Percentiles rank a stretch among this genome's conserved stretches.
Evolutionary conservation across 2,329 filamentous ascomycete genomes (phyloP).

Genomic region (Aspergillus sp.): DNA sequence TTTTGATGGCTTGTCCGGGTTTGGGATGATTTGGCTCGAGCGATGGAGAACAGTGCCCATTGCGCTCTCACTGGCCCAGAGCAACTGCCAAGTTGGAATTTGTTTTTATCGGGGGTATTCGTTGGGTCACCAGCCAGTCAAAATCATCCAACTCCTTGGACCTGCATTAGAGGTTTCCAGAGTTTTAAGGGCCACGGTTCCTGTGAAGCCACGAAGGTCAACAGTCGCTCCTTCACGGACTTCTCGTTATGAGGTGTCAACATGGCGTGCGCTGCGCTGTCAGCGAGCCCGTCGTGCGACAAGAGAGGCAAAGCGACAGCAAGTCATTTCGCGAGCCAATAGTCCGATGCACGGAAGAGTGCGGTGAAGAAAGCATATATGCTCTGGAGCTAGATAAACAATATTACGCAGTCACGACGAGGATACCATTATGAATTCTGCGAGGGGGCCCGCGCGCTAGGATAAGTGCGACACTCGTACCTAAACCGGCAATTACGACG

Average conservation of each 20-base stretch:
- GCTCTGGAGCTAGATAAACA: not conserved
- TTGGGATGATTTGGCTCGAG: constrained; percentile 9
- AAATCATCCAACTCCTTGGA: not conserved
- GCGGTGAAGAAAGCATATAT: constrained; percentile 15
- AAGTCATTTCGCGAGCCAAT: constrained; percentile 9
- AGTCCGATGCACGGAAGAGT: constrained; percentile 17
- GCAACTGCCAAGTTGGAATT: constrained; percentile 11
- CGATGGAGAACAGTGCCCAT: constrained; percentile 10
- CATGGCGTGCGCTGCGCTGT: constrained; percentile 3
- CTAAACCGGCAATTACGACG: constrained; percentile 12
- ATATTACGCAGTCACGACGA: not conserved
- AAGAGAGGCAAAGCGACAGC: not conserved
- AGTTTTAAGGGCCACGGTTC: not conserved
- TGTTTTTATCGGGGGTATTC: constrained; percentile 13
- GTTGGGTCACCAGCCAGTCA: constrained; percentile 8
- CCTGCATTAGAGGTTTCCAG: constrained; percentile 5
- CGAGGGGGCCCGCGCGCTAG: constrained; percentile 5
- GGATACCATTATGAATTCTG: constrained; percentile 6
- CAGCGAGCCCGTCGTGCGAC: not conserved
- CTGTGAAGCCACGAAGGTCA: not conserved
- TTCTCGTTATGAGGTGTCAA: constrained; percentile 2
- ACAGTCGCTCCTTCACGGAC: not conserved
- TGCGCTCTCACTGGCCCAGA: constrained; percentile 11
- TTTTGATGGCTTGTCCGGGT: constrained; percentile 13
- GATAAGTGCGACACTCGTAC: constrained; percentile 11